Evolutionary conservation across 2,329 filamentous ascomycete genomes (phyloP).

Genomic region (Cytospora paraplurivora): DNA sequence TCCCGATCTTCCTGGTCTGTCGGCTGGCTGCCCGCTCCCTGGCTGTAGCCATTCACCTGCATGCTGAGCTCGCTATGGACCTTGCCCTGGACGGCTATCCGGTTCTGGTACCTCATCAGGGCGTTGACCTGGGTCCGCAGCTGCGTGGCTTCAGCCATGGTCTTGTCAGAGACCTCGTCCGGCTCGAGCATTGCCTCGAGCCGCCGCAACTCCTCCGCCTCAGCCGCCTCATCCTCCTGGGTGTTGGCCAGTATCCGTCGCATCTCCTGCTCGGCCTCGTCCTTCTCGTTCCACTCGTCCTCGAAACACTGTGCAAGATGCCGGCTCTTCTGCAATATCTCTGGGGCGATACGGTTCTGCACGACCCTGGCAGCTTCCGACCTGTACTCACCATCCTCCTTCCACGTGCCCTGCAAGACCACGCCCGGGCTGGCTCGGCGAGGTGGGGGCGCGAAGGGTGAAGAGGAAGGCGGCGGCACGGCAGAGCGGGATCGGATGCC

Average conservation of each 20-base stretch:
- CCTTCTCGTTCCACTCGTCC: conserved; percentile 73
- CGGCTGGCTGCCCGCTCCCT: conserved; percentile 35
- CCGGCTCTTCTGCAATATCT: conserved; percentile 72
- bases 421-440: conserved; percentile 57
- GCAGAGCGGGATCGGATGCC: conserved; percentile 65
- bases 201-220: conserved; percentile 54
- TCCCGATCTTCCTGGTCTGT: conserved; percentile 48
- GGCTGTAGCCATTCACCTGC: conserved; percentile 46
- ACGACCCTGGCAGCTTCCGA: conserved; percentile 70
- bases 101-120: conserved; percentile 51
- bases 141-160: conserved; percentile 53
- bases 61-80: conserved; percentile 54
- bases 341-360: conserved; percentile 67
- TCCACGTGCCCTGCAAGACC: conserved; percentile 43
- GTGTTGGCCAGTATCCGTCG: conserved; percentile 67
- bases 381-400: conserved; percentile 19
- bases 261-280: conserved; percentile 68
- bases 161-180: conserved; percentile 55
- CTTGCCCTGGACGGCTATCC: conserved; percentile 53
- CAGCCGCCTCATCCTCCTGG: conserved; percentile 66
- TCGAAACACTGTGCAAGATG: conserved; percentile 73
- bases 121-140: conserved; percentile 42
- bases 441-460: conserved; percentile 64
- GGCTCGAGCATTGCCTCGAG: conserved; percentile 55
- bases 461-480: conserved; percentile 72